phyloP scores from a whole-genome alignment of 2,329 filamentous ascomycete genomes.

The Apiospora malaysiana region DNA sequence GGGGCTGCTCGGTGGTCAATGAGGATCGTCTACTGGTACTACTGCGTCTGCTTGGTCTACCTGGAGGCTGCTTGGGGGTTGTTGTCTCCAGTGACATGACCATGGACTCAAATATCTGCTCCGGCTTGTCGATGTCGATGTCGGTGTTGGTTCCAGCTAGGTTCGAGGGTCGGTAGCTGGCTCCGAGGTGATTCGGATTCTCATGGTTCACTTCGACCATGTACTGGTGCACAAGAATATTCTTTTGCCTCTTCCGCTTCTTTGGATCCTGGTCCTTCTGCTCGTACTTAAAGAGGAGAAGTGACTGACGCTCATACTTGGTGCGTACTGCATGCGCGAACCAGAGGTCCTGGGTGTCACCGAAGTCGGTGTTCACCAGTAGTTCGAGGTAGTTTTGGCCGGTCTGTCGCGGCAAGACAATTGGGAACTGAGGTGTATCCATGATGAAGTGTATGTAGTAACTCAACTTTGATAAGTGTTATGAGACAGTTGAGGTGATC shows the following conservation, averaged over 20 bases:
- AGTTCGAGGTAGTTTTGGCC: not conserved
- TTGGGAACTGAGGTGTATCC: not conserved
- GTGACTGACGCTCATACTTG: not conserved
- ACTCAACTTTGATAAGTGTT: not conserved
- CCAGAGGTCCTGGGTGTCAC: not conserved
- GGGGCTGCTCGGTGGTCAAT: not conserved
- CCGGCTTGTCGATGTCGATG: not conserved
- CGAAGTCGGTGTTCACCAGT: not conserved
- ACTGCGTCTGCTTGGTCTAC: not conserved
- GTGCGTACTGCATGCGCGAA: not conserved
- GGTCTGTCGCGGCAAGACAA: not conserved
- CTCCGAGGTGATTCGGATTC: not conserved
- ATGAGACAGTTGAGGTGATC: not conserved
- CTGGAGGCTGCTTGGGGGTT: too few relatives aligned
- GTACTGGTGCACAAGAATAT: not conserved
- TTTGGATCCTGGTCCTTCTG: not conserved
- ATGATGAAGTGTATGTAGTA: not conserved
- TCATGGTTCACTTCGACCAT: not conserved
- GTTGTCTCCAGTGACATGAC: not conserved
- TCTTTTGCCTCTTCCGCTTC: not conserved
- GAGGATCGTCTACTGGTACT: not conserved
- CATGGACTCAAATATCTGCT: not conserved
- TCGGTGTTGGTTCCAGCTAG: not conserved
- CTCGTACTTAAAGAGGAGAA: not conserved
- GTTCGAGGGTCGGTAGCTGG: not conserved